Evolutionary conservation across 1,284 basidiomycete genomes (phyloP).

Genomic region (Phlebopus sp.): DNA sequence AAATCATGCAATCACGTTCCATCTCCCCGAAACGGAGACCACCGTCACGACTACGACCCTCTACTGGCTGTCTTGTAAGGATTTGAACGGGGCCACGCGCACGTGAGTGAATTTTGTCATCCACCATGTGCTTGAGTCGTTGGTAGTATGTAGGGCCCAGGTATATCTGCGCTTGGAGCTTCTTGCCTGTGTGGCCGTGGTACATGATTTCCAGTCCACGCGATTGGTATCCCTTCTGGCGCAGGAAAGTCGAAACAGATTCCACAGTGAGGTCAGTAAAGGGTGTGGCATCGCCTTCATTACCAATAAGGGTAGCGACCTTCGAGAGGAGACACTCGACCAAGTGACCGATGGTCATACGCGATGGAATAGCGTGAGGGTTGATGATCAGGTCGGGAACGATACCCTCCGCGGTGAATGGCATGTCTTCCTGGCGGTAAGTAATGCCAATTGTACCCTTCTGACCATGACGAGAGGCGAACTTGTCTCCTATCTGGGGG

Average conservation of each 20-base stretch:
- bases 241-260: conserved; percentile 82
- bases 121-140: conserved; percentile 99
- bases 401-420: conserved; percentile 95
- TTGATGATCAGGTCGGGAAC: conserved; percentile 98
- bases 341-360: conserved; percentile 99
- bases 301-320: conserved; percentile 92
- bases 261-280: conserved; percentile 99
- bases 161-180: conserved; percentile 97
- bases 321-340: conserved; percentile 98
- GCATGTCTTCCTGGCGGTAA: conserved; percentile 99
- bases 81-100: conserved; percentile 98
- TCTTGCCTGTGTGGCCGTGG: conserved; percentile 96
- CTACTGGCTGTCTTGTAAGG: conserved; percentile 97
- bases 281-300: conserved; percentile 97
- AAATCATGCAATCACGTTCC: conserved; percentile 99
- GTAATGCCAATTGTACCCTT: conserved; percentile 99
- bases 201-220: conserved; percentile 98
- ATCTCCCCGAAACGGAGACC: conserved; percentile 99
- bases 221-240: conserved; percentile 88
- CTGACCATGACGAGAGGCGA: conserved; percentile 98
- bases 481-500: conserved; percentile 98
- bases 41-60: conserved; percentile 97
- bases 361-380: conserved; percentile 98
- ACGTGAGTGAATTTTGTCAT: conserved; percentile 99
- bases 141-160: conserved; percentile 99